Percentiles rank a stretch among this genome's conserved stretches.
phyloP scores from a whole-genome alignment of 805 yeast genomes.

The Wickerhamiella allomyrinae region DNA sequence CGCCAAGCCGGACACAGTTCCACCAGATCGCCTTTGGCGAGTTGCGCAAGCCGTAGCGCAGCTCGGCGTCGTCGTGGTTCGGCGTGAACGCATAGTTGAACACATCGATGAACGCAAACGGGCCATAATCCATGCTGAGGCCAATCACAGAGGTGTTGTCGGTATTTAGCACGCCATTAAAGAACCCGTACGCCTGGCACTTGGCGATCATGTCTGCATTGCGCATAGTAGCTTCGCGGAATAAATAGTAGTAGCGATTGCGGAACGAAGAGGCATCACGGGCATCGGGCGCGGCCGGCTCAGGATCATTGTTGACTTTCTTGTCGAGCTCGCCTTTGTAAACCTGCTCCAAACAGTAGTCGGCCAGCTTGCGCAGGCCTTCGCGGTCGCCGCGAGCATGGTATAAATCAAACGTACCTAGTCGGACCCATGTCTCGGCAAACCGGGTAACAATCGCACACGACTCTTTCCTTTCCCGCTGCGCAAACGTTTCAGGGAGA shows the following conservation, averaged over 20 bases:
- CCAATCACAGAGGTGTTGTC: conserved; percentile 90
- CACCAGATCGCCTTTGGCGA: conserved; percentile 86
- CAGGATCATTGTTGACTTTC: conserved; percentile 5
- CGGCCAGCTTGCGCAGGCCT: conserved; percentile 49
- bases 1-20: conserved; percentile 77
- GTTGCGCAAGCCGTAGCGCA: conserved; percentile 66
- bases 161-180: conserved; percentile 89
- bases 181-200: conserved; percentile 85
- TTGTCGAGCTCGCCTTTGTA: conserved; percentile 29
- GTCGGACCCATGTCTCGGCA: conserved; percentile 74
- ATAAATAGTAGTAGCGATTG: conserved; percentile 50
- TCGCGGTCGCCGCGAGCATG: conserved; percentile 55
- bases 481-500: conserved; percentile 66
- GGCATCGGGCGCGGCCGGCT: neutral
- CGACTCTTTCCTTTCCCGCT: conserved; percentile 53
- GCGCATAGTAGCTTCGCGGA: conserved; percentile 50
- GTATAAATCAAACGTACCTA: conserved; percentile 79
- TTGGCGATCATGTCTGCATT: conserved; percentile 68
- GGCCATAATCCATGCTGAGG: conserved; percentile 83
- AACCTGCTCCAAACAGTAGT: conserved; percentile 57
- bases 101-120: conserved; percentile 79
- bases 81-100: conserved; percentile 76
- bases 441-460: conserved; percentile 78
- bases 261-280: neutral
- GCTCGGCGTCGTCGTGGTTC: conserved; percentile 66